Conservation (phyloP, 139 green algal species). For the Ulvella scutata region DNA sequence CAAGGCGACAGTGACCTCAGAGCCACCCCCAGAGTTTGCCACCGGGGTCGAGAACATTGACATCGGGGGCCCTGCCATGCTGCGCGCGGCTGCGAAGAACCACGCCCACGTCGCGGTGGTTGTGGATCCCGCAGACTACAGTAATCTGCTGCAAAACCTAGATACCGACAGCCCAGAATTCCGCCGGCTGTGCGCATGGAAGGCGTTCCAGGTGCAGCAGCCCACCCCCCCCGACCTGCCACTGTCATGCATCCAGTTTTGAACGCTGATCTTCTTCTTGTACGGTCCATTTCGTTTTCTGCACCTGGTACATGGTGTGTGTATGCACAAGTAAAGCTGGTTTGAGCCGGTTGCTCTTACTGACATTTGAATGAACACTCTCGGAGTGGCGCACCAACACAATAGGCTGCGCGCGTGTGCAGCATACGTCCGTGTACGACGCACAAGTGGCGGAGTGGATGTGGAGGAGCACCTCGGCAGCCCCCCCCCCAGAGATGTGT, state of each 20-base stretch:
- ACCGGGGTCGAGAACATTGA: slow-evolving; percentile 96
- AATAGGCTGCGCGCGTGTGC: slow-evolving; percentile 10
- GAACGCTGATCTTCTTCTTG: too few species aligned
- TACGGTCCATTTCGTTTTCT: too few species aligned
- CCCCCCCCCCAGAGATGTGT: slow-evolving; percentile 41
- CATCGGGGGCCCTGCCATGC: slow-evolving; percentile 97
- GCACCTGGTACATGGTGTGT: too few species aligned
- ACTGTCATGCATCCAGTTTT: too few species aligned
- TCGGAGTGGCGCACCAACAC: too few species aligned
- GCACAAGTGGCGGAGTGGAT: slow-evolving; percentile 84
- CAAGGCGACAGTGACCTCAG: slow-evolving; percentile 69
- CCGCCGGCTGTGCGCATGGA: slow-evolving; percentile 81
- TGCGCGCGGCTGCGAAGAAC: slow-evolving; percentile 89
- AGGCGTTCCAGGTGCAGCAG: slow-evolving; percentile 75
- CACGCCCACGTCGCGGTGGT: slow-evolving; percentile 65
- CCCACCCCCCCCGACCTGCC: background rate
- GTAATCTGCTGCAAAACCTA: slow-evolving; percentile 48
- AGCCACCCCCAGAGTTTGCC: slow-evolving; percentile 49
- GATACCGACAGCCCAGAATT: slow-evolving; percentile 24
- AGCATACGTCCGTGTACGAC: slow-evolving; percentile 93
- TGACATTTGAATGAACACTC: too few species aligned
- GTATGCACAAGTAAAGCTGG: too few species aligned
- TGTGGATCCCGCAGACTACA: slow-evolving; percentile 80
- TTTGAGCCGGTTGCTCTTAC: too few species aligned
- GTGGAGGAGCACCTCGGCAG: slow-evolving; percentile 61